phyloP scores from a whole-genome alignment of 139 green algal species.

The Mesotaenium endlicherianum region DNA sequence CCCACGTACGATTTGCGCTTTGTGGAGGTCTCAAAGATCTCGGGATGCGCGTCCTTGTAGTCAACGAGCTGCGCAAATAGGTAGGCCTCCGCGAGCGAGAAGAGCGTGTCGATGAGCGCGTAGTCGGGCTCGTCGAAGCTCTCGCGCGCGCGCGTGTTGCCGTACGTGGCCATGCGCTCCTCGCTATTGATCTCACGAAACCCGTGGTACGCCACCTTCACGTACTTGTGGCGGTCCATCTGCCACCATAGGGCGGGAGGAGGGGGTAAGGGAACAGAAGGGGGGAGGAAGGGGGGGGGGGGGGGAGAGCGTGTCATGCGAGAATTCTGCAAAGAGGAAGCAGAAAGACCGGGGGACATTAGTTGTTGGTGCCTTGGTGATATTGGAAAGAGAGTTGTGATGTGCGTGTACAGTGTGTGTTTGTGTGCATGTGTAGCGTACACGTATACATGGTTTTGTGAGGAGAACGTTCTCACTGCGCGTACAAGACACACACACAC shows the following conservation, averaged over 20 bases:
- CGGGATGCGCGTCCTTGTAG: constrained; percentile 49
- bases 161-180: constrained; percentile 67
- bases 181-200: constrained; percentile 73
- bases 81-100: constrained; percentile 82
- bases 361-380: no score
- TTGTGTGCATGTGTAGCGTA: no score
- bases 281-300: not conserved
- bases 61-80: constrained; percentile 64
- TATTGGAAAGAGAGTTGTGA: no score
- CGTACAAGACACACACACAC: not conserved
- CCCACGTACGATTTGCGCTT: no score
- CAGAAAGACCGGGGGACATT: no score
- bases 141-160: constrained; percentile 3
- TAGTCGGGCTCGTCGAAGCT: constrained; percentile 71
- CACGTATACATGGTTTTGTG: no score
- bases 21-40: no score
- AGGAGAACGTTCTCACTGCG: no score
- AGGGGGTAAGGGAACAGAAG: not conserved
- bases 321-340: no score
- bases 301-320: no score
- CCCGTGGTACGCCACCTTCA: constrained; percentile 95
- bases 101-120: constrained; percentile 93
- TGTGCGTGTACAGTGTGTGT: no score
- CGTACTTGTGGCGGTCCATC: constrained; percentile 95
- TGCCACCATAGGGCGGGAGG: not conserved